A percentile compares a stretch with the other conserved stretches of the same genome.
Evolutionary conservation across 345 rosid species (phyloP).

Genomic region (Eucalyptus paniculata): DNA sequence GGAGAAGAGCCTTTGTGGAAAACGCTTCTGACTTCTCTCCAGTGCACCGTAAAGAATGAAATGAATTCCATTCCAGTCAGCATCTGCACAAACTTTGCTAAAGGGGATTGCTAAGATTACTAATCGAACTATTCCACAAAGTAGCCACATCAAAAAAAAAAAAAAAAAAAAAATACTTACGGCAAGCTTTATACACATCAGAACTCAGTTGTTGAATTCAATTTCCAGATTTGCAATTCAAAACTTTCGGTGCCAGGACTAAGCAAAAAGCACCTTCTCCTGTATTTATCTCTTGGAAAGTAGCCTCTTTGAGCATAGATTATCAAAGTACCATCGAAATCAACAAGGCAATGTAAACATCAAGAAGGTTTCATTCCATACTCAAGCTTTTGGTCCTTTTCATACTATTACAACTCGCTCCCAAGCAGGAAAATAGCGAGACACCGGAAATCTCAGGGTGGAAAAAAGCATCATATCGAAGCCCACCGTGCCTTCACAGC

Average conservation of each 20-base stretch:
- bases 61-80: conserved; percentile 51
- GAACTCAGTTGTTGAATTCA: neutral
- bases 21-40: conserved; percentile 8
- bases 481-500: conserved; percentile 24
- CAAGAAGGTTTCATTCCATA: neutral
- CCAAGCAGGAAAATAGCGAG: neutral
- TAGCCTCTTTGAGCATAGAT: neutral
- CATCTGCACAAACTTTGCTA: conserved; percentile 65
- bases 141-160: neutral
- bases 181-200: neutral
- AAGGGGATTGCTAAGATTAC: neutral
- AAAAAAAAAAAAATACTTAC: neutral
- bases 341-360: neutral
- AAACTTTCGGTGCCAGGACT: neutral
- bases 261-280: neutral
- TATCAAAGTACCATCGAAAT: neutral
- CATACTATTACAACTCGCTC: neutral
- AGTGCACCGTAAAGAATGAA: conserved; percentile 70
- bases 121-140: neutral
- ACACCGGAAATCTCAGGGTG: too few relatives aligned
- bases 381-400: neutral
- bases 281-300: neutral
- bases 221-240: neutral
- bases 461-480: neutral
- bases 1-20: conserved; percentile 42